Conservation (phyloP, 805 yeast genomes). For the Metschnikowia corniflorae region DNA sequence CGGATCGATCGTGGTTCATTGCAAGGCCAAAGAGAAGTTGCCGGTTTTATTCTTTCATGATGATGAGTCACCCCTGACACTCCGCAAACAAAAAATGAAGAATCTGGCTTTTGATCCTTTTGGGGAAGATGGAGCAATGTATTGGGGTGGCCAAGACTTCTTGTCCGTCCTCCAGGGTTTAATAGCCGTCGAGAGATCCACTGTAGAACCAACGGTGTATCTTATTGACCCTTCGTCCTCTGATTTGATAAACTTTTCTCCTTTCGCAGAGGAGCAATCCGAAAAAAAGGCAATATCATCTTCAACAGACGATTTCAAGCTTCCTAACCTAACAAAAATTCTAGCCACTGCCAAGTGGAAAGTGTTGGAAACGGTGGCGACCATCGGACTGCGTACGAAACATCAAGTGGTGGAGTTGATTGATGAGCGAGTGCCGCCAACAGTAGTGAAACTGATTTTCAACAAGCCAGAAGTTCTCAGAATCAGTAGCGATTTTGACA, state of each 20-base stretch:
- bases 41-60: slow-evolving; percentile 94
- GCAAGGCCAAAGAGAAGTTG: slow-evolving; percentile 60
- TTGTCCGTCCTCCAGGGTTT: slow-evolving; percentile 49
- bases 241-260: slow-evolving; percentile 58
- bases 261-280: slow-evolving; percentile 17
- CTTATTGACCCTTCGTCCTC: slow-evolving; percentile 74
- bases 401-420: slow-evolving; percentile 62
- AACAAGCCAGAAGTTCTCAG: slow-evolving; percentile 75
- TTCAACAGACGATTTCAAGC: slow-evolving; percentile 20
- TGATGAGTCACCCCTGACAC: slow-evolving; percentile 74
- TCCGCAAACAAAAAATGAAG: slow-evolving; percentile 53
- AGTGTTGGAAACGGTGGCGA: slow-evolving; percentile 78
- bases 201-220: slow-evolving; percentile 67
- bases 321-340: slow-evolving; percentile 40
- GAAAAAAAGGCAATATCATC: neutral
- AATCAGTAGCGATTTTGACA: slow-evolving; percentile 86
- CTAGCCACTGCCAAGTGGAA: slow-evolving; percentile 80
- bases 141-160: slow-evolving; percentile 92
- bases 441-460: slow-evolving; percentile 51
- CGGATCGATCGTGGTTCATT: slow-evolving; percentile 78
- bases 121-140: slow-evolving; percentile 48
- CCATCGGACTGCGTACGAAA: slow-evolving; percentile 51
- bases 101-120: slow-evolving; percentile 74
- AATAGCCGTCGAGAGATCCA: slow-evolving; percentile 63
- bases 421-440: slow-evolving; percentile 58